Base-by-base conservation (phyloP, 139 green algal species). In the Limnomonas spitsbergensis region DNA sequence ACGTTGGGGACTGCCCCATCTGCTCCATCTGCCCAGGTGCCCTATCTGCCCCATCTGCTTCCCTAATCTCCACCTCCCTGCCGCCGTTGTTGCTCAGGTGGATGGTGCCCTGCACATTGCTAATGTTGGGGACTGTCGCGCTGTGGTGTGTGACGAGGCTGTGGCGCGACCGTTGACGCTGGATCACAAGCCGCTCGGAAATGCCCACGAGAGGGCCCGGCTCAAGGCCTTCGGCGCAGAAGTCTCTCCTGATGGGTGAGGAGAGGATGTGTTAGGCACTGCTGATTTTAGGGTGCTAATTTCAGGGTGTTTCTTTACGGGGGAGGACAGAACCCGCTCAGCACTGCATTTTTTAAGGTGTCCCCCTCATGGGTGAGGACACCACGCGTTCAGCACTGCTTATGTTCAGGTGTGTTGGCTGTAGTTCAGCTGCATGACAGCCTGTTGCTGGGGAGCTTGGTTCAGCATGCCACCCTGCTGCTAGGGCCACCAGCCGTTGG, bases 41-140 rank as follows among this genome's bases (percentile, higher is more conserved):
- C n/a, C n/a, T n/a, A n/a, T n/a, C n/a, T n/a, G n/a, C n/a, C n/a
- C n/a, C n/a, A n/a, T n/a, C n/a, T n/a, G n/a, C n/a, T n/a, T n/a
- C n/a, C n/a, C n/a, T n/a, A n/a, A n/a, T n/a, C n/a, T n/a, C n/a
- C n/a, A n/a, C 47, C 14, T 61, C 47, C 14, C 14, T 61, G 20
- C 24, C 24, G 14, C 24, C 24, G 14, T 61, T n/a, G 26, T 35
- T 4, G 4, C 32, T 24, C 6, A 34, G 56, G 56, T 75, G 3
- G 68, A 75, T 31, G 3, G 36, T 31, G 40, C 27, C 20, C 68
- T 75, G 68, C 68, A 75, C 68, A 42, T 75, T 9, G 68, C 68
- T 29, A 75, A 75, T 31, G 68, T 75, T 6, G 68, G 68, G 20
- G 68, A 75, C 68, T 75, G 68, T 32, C 68, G 68, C 34, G 68